These are phyloP conservation scores for Talaromyces sp. DNA, from an alignment of 2,329 filamentous ascomycete species.

Conservation along the genomic window DNA sequence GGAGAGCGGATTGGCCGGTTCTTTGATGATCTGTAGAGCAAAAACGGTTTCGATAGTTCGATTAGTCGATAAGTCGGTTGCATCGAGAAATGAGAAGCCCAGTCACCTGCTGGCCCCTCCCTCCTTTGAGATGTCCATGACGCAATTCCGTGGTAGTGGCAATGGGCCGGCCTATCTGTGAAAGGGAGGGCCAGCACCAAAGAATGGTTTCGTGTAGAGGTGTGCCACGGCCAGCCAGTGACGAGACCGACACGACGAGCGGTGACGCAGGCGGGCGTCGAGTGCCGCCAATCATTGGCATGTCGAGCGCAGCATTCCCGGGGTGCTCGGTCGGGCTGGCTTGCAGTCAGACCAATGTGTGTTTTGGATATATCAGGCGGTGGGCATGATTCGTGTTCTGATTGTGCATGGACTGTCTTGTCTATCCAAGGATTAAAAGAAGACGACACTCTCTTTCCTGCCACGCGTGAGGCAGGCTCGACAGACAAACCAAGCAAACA, in stretches of 20 bases:
- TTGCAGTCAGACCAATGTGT: not conserved
- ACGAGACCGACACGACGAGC: not conserved
- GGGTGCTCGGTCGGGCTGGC: not conserved
- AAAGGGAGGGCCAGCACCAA: not conserved
- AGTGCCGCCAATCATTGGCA: not conserved
- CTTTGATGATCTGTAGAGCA: constrained; percentile 39
- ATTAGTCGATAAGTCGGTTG: not conserved
- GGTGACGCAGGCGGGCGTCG: not conserved
- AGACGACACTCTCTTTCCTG: not conserved
- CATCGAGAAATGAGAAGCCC: not conserved
- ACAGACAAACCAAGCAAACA: not conserved
- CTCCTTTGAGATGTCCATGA: not conserved
- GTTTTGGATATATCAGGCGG: not conserved
- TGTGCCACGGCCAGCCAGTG: not conserved
- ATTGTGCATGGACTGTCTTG: too few species aligned
- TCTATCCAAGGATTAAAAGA: too few species aligned
- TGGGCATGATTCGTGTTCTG: not conserved
- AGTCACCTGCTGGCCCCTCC: not conserved
- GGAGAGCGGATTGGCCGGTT: constrained; percentile 35
- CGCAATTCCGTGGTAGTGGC: not conserved
- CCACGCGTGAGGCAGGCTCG: not conserved
- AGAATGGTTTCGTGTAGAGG: not conserved
- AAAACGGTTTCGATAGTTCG: not conserved
- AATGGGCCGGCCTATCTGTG: not conserved
- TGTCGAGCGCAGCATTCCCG: not conserved